Conservation (phyloP, 2,329 filamentous ascomycete genomes). For the Ascocoryne sarcoides region DNA sequence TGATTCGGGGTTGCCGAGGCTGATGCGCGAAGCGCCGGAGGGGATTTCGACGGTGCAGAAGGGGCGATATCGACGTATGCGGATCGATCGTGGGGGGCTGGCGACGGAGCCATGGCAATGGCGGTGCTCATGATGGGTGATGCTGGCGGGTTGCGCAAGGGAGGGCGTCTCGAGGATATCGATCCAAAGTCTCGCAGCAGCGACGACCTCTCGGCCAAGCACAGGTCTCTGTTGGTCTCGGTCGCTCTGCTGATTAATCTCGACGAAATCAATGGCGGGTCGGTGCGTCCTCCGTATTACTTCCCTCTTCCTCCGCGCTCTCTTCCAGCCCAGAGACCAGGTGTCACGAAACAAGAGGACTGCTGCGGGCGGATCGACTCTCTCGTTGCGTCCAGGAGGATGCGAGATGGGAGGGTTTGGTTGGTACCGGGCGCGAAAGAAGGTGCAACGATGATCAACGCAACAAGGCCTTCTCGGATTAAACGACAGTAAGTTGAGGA, state of each 20-base stretch:
- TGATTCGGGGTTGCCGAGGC: slow-evolving; percentile 35
- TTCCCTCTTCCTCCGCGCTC: slow-evolving; percentile 15
- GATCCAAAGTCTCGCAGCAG: slow-evolving; percentile 3
- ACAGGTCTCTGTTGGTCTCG: too few relatives aligned
- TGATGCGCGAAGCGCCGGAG: slow-evolving; percentile 23
- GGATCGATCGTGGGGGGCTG: slow-evolving; percentile 57
- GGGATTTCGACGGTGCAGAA: slow-evolving; percentile 23
- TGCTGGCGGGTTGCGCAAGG: not conserved
- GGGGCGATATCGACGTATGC: slow-evolving; percentile 43
- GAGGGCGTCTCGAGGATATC: slow-evolving; percentile 2
- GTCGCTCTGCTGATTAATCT: too few relatives aligned
- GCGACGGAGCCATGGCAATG: slow-evolving; percentile 60
- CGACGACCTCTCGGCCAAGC: too few relatives aligned
- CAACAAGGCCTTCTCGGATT: too few relatives aligned
- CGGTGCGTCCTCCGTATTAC: slow-evolving; percentile 20
- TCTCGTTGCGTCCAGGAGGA: too few relatives aligned
- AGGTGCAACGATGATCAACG: too few relatives aligned
- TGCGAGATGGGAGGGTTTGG: too few relatives aligned
- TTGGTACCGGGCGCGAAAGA: too few relatives aligned
- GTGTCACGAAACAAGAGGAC: slow-evolving; percentile 18
- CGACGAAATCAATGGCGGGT: slow-evolving; percentile 5
- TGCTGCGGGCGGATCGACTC: not conserved
- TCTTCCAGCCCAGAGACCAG: slow-evolving; percentile 24
- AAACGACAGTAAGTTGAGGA: not conserved
- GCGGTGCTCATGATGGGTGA: slow-evolving; percentile 52